Conservation (phyloP, 805 yeast genomes). For the Candida boidinii region DNA sequence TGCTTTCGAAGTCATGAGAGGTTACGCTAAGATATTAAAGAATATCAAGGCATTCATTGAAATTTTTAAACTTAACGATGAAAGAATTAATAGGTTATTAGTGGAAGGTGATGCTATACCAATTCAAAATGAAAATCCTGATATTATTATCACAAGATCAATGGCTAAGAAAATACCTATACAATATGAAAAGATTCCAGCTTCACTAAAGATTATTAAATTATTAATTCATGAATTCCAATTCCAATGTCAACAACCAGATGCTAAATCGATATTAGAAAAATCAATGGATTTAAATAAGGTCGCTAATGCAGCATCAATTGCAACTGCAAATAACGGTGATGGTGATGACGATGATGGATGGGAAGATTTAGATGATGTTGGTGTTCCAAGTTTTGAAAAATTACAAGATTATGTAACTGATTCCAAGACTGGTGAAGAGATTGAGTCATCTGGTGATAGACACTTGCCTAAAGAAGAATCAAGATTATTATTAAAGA, state of each 20-base stretch:
- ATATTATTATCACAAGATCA: slow-evolving; percentile 76
- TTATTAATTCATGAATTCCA: slow-evolving; percentile 61
- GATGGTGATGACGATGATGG: slow-evolving; percentile 41
- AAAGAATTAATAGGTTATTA: slow-evolving; percentile 35
- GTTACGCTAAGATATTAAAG: slow-evolving; percentile 60
- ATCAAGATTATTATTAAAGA: slow-evolving; percentile 31
- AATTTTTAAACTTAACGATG: slow-evolving; percentile 52
- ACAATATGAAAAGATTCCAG: slow-evolving; percentile 55
- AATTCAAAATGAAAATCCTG: slow-evolving; percentile 37
- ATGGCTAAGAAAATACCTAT: slow-evolving; percentile 63
- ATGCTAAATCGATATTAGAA: slow-evolving; percentile 19
- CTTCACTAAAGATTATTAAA: slow-evolving; percentile 64
- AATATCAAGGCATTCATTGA: slow-evolving; percentile 65
- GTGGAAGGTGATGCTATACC: slow-evolving; percentile 79
- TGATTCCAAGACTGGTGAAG: slow-evolving; percentile 29
- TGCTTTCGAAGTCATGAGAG: slow-evolving; percentile 73
- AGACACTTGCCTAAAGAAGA: slow-evolving; percentile 22
- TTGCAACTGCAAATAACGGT: slow-evolving; percentile 7
- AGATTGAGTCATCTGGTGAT: slow-evolving; percentile 13
- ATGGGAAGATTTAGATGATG: slow-evolving; percentile 73
- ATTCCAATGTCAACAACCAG: slow-evolving; percentile 50
- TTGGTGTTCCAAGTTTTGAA: slow-evolving; percentile 54
- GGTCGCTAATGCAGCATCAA: slow-evolving; percentile 2
- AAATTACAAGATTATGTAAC: slow-evolving; percentile 52
- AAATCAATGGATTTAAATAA: slow-evolving; percentile 12